These are phyloP conservation scores for Phaeomoniella chlamydospora DNA, from an alignment of 2,329 filamentous ascomycete species.

Conservation along the genomic window DNA sequence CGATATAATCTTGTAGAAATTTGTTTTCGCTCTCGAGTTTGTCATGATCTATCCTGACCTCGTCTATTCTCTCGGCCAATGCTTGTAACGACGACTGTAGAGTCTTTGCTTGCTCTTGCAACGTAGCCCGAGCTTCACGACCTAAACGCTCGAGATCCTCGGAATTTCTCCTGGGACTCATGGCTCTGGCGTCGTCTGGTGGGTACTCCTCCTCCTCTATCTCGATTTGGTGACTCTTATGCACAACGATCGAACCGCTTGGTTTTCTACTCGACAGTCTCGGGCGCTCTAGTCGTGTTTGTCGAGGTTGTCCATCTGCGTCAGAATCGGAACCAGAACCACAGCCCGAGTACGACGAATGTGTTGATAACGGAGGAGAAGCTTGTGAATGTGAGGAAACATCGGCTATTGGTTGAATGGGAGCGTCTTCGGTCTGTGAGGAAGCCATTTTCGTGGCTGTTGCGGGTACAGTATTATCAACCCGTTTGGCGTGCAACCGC, in stretches of 20 bases:
- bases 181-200: conserved; percentile 77
- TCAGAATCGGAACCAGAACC: conserved; percentile 33
- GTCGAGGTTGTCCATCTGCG: conserved; percentile 24
- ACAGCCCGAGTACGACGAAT: conserved; percentile 22
- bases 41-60: conserved; percentile 86
- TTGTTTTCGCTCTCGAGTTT: conserved; percentile 95
- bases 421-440: too few species aligned
- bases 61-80: conserved; percentile 86
- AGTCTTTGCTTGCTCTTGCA: conserved; percentile 66
- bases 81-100: conserved; percentile 80
- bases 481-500: too few species aligned
- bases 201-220: conserved; percentile 63
- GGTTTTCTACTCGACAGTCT: conserved; percentile 59
- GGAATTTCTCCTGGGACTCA: conserved; percentile 84
- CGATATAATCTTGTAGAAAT: conserved; percentile 95
- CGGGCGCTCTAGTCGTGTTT: conserved; percentile 44
- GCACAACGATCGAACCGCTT: conserved; percentile 70
- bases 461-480: too few species aligned
- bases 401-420: background rate
- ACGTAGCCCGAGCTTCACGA: conserved; percentile 56
- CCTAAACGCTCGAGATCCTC: conserved; percentile 82
- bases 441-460: too few species aligned
- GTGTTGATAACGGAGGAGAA: background rate
- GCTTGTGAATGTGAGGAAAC: background rate
- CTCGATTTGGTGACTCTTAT: conserved; percentile 61